Conservation (phyloP, 805 yeast species). For the Nakazawaea pomicola region DNA sequence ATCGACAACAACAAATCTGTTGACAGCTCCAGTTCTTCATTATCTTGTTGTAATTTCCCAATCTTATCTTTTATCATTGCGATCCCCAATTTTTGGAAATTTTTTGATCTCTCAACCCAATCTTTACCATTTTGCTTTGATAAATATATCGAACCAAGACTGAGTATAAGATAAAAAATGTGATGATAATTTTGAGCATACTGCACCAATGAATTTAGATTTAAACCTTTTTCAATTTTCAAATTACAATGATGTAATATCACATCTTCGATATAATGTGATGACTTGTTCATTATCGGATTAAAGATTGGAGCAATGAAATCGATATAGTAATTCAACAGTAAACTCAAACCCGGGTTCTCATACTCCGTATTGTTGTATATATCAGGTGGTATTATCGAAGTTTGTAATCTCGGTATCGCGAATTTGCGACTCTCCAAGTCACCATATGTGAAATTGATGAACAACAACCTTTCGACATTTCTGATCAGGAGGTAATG, state of each 20-base stretch:
- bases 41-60: background rate
- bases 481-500: slow-evolving; percentile 15
- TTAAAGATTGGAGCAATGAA: slow-evolving; percentile 12
- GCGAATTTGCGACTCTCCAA: slow-evolving; percentile 7
- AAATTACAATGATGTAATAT: slow-evolving; percentile 7
- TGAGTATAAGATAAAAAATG: slow-evolving; percentile 10
- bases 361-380: slow-evolving; percentile 3
- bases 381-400: slow-evolving; percentile 11
- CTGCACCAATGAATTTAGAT: slow-evolving; percentile 7
- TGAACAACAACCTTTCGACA: background rate
- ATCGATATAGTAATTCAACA: slow-evolving; percentile 10
- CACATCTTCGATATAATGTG: slow-evolving; percentile 8
- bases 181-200: slow-evolving; percentile 12
- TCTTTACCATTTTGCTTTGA: slow-evolving; percentile 1
- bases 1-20: slow-evolving; percentile 9
- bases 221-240: slow-evolving; percentile 8
- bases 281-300: slow-evolving; percentile 3
- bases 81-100: slow-evolving; percentile 5
- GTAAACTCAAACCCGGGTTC: slow-evolving; percentile 5
- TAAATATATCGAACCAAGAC: slow-evolving; percentile 11
- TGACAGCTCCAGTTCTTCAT: background rate
- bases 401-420: slow-evolving; percentile 3
- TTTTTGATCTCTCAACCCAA: slow-evolving; percentile 3
- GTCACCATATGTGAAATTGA: slow-evolving; percentile 15
- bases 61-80: background rate